Base-by-base conservation (phyloP, 208 protist genomes). In the Leishmania tropica region DNA sequence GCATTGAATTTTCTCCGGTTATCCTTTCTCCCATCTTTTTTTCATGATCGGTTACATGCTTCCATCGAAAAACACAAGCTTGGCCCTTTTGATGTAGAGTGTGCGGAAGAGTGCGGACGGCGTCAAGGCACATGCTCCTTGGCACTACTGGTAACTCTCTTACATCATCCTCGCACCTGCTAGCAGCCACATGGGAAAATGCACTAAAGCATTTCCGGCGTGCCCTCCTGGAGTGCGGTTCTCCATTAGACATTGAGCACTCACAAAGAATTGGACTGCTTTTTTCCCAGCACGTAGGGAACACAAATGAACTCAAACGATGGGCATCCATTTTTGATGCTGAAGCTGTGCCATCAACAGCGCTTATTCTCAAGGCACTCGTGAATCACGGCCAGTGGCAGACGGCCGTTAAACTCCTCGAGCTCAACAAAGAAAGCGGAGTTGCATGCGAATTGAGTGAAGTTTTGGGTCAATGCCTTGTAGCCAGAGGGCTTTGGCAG, bases 351-450 rank as follows among this genome's bases (percentile, higher is more conserved):
- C 89, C 92, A 4, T 81, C 89, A 19, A 91, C 84, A 42, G 68
- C 89, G 17, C 81, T 95, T 37, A 81, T 95, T 81, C 83, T 95
- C 24, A 92, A 93, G 75, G 92, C 92, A 3, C 83, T 95, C 48
- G 87, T 95, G 54, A 85, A 78, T 35, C 92, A 93, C 72, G 80
- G 90, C 62, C 72, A 91, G 48, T 95, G 92, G 92, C 53, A 81
- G 31, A 90, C 85, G 0, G 92, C 92, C 10, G 75, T 95, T 17
- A 79, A 86, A 35, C 58, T 95, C 31, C 87, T 90, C 62, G 62
- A 81, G 56, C 85, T 90, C 17, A 91, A 93, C 37, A 81, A 72
- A 11, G 88, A 89, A 62, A 76, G 78, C 13, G 42, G 64, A 6
- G 51, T 78, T 2, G 62, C 75, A 3, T 65, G 76, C 8, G 81